Base-by-base conservation (phyloP, 257 asterid genomes). In the Scutellaria galericulata region DNA sequence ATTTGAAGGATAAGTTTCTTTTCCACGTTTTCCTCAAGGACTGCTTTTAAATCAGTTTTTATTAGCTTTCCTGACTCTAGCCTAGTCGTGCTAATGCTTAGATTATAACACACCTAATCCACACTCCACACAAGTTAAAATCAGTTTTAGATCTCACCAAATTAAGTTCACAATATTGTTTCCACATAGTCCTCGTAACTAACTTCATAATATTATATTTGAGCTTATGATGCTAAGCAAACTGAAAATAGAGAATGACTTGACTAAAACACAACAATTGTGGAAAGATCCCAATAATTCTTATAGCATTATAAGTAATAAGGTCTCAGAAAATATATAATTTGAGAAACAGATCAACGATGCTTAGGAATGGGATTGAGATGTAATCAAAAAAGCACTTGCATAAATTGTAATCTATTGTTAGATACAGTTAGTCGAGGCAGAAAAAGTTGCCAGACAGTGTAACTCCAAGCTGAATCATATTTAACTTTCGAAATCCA, bases 1-100 rank as follows among this genome's bases (percentile, higher is more conserved):
- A 31, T 31, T 31, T 70, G 44, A 66, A 77, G 31, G 59, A 55
- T 74, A 55, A 77, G 64, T 56, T 55, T 48, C 50, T 66, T 41
- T 61, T 35, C 53, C 66, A 20, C 69, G n/a, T 9, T 56, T 50
- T 53, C 79, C 66, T 42, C 42, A 64, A 42, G 58, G 14, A 63
- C 69, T 27, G 51, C 52, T 48, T 18, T 15, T 2, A 9, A 27
- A 46, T 42, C 18, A 37, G 60, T 65, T n/a, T 31, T 3, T 2
- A 14, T 51, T n/a, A 56, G 42, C 13, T 46, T 63, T 59, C 42
- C 37, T 70, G 51, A 46, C 63, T 37, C 47, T 35, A 14, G 42
- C 57, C 50, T 76, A 64, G 6, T 52, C 40, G 47, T 35, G 68
- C 68, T 20, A 69, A 45, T 24, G 53, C 64, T 64, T 24, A 24